Base-by-base conservation (phyloP, 768 basidiomycete genomes). In the Leucosporidium scottii region DNA sequence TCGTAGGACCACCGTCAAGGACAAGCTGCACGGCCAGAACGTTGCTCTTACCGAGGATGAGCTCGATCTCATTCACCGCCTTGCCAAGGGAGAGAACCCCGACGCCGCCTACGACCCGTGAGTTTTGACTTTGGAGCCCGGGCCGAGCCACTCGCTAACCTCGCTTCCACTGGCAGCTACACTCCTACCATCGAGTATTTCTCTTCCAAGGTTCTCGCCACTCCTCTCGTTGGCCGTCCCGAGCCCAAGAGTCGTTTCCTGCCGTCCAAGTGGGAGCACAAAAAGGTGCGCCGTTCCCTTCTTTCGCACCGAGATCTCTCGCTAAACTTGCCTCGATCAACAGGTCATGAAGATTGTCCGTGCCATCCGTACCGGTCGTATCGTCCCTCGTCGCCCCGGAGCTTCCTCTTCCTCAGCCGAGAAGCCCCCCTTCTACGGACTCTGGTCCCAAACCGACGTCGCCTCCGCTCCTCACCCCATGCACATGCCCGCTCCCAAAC, bases 321-420 rank as follows among this genome's bases (percentile, higher is more conserved):
- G 1, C 61, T 36, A 57, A 20, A 62, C 13, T 17, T n/a, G 20
- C 27, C 23, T 30, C 54, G 61, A 64, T 36, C 10, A 27, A 39
- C 72, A 96, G 93, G 86, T 99, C 73, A 93, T 99, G 91, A 99
- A 98, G 84, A 97, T 98, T 69, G 93, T 99, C 69, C 92, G 93
- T 57, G 94, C 94, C 7, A 98, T 99, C 75, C 86, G 96, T 13
- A 87, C 93, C 82, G 96, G 96, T 44, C 88, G 90, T 53, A 99
- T 99, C 71, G 76, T 92, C 10, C 90, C 93, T 36, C 86, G 89
- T 70, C 94, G 91, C 79, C 90, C 93, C 20, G 89, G 85, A 79
- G 83, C 84, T n/a, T 28, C 59, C 48, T 31, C 54, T 0, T 54
- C 61, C 13, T 81, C 82, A 7, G 81, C 83, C 47, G 84, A 80